Evolutionary conservation across 495 filamentous ascomycete species (phyloP), one percentile per base, ranked within the genome.

Genomic region (Clavariopsis aquatica): DNA sequence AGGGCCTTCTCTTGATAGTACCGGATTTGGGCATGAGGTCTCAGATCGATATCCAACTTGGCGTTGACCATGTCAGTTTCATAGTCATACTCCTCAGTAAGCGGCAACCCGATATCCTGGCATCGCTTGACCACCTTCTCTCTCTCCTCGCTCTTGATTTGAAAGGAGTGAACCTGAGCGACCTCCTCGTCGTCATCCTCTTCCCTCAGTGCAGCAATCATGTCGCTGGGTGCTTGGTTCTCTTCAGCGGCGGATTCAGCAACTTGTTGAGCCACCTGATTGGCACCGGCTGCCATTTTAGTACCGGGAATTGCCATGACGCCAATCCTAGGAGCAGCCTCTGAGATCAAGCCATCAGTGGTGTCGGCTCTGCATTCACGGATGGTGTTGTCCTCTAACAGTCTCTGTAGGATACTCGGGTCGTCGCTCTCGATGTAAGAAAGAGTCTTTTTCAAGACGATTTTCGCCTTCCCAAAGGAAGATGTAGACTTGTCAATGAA

Each of bases 31-130:
- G 90, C 90, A 70, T 84, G 85, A 1, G 92, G 91, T 71, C 86
- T 87, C 49, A 96, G 79, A 74, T 97, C 92, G 66, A 99, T 98
- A 54, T 97, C 91, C 1, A 98, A 79, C 49, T 89, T 95, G 0
- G 92, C 83, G 71, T 98, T 99, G 60, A 86, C 80, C 31, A 89
- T 83, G 73, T 99, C 95, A 66, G 93, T 93, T n/a, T 92, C 84
- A 74, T 97, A 98, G 72, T 98, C 95, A 75, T 99, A 98, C 74
- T 99, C 94, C 75, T 97, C 95, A 28, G 97, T 80, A 27, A 96
- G 87, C 4, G 93, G 95, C 67, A 88, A 89, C 19, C 86, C 87
- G 45, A 99, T 85, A 17, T 91, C 87, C 57, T 94, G 84, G 72
- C 94, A 97, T 53, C 89, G 86, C 72, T 93, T 93, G 75, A 95